Percentiles rank a stretch among this genome's conserved stretches.
phyloP scores from a whole-genome alignment of 176 grass and related monocot species.

The Alloteropsis semialata region DNA sequence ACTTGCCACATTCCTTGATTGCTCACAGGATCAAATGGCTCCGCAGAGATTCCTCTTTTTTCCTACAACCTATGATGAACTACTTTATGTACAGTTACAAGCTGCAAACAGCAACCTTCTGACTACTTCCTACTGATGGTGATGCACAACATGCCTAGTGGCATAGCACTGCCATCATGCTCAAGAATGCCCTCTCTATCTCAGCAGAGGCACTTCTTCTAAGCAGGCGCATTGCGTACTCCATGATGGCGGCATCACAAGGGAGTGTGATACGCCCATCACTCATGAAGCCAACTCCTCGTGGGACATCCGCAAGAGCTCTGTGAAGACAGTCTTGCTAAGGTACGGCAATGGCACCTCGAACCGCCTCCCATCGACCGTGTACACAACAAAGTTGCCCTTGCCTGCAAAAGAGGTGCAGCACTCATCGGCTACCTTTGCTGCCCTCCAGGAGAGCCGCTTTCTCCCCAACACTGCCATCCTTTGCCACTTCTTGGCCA shows the following conservation, averaged over 20 bases:
- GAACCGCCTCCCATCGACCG: conserved; percentile 14
- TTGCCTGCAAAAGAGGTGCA: conserved; percentile 6
- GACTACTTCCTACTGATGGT: neutral
- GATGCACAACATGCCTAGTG: neutral
- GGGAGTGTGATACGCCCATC: conserved; percentile 38
- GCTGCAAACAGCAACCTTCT: neutral
- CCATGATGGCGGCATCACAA: conserved; percentile 26
- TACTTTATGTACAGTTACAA: neutral
- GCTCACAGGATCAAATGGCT: neutral
- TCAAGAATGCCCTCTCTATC: conserved; percentile 22
- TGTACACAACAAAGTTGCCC: conserved; percentile 47
- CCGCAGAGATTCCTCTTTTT: too few species aligned
- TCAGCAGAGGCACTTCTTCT: conserved; percentile 17
- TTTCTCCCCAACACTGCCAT: conserved; percentile 47
- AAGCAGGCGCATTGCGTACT: conserved; percentile 41
- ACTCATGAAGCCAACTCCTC: conserved; percentile 37
- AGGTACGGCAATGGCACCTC: conserved; percentile 46
- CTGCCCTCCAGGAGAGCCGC: neutral
- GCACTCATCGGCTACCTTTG: neutral
- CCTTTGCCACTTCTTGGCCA: conserved; percentile 43
- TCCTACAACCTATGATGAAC: neutral
- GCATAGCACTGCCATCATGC: conserved; percentile 16
- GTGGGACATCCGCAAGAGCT: conserved; percentile 47
- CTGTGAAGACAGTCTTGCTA: neutral
- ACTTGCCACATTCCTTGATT: neutral